Evolutionary conservation across 192 early-diverging fungal species (phyloP), one percentile per base, ranked within the genome.

Genomic region (Haplosporangium gracile): DNA sequence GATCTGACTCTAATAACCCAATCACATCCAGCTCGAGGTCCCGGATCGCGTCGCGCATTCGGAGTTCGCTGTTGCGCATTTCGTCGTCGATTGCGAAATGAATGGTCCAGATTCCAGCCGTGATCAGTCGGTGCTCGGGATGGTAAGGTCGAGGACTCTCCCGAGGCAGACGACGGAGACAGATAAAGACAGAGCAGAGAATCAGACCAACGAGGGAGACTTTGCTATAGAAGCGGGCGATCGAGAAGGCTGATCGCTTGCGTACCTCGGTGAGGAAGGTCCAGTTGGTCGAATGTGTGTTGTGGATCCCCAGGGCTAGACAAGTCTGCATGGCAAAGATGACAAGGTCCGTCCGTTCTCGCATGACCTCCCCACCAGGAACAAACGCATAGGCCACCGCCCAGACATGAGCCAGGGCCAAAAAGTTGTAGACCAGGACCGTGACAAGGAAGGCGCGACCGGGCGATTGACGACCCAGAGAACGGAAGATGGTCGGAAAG

Each of bases 41-140:
- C 76, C 93, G 92, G 81, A 95, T 92, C 5, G 91, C 92, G 47
- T 90, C 91, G 42, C 92, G 89, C 83, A 95, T 95, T 43, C 93
- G 89, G 45, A 88, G 79, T 53, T 95, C 93, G 68, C 92, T 93
- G 71, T 92, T 91, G 92, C 93, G 95, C 94, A 95, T 95, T 88
- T 95, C 92, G 88, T 95, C 94, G 85, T 95, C 95, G 43, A 95
- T 85, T 40, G 92, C 94, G 82, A 95, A 95, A 88, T 95, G 95
- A 79, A 95, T 93, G 1, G 95, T 95, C 95, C 95, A 95, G 74
- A 95, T 95, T 22, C 89, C 94, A 34, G 92, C 91, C 15, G 95
- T 95, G 51, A 95, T 81, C 34, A 91, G 78, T 42, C 93, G 91
- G 74, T 93, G 88, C 43, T 92, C 90, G 6, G 91, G 89, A 68